Base-by-base conservation (phyloP, 257 asterid species). In the Gentiana macrophylla region DNA sequence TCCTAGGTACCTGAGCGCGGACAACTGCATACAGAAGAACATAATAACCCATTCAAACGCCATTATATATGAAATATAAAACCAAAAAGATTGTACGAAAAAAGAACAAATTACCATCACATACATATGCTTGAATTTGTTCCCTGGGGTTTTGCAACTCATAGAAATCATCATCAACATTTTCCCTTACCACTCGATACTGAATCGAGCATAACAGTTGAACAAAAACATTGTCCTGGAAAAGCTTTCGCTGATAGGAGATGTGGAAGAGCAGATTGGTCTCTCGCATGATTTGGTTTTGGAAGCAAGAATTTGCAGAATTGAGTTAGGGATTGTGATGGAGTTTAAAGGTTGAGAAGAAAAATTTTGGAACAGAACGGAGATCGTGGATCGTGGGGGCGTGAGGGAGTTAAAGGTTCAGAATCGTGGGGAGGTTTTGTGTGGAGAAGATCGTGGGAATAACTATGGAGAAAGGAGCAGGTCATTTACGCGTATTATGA, bases 91-190 rank as follows among this genome's bases (percentile, higher is more conserved):
- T 6, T 37, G 34, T 32, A 35, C 12, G 56, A 53, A 48, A 49
- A 2, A 37, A 7, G 56, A 36, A 54, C 2, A 67, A 32, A 49
- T 59, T 76, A 91, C 97, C 98, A 83, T 91, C 98, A 72, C 84
- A 87, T 49, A 91, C 98, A 62, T 84, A 87, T 55, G 95, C 79
- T 56, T 81, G 91, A 57, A 91, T 91, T 93, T 87, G 97, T 73
- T 91, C 97, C 60, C 47, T 35, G n/a, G 98, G 98, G 76, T 83
- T 79, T 78, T 91, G 97, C 72, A 91, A 69, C 75, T 91, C 97
- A 51, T 91, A 91, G 55, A 91, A 91, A 58, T 95, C 97, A 79
- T 91, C 98, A 81, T 91, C 98, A 37, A 97, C 97, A 75, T 71
- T 84, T 63, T 57, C 61, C 69, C 60, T 83, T 69, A 91, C 68